Base-by-base conservation (phyloP, 495 filamentous ascomycete species). In the Hyaloscypha bicolor region DNA sequence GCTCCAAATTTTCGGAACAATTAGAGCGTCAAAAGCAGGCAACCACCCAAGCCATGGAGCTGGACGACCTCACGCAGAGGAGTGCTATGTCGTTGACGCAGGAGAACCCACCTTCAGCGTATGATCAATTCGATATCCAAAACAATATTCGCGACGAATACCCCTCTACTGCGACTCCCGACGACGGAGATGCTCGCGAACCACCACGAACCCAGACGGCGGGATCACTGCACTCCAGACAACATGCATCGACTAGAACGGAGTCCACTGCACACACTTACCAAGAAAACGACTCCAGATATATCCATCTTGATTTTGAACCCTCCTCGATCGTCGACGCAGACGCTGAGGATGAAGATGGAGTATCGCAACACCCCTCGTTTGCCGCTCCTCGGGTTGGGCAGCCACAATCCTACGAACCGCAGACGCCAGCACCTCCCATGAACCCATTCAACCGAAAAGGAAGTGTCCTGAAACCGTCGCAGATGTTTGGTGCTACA, bases 401-500 rank as follows among this genome's bases (percentile, higher is more conserved):
- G 22, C 16, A 25, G 1, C 22, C 30, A 21, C 31, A 35, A 14
- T 53, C 42, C 14, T 69, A 69, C 29, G 69, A 71, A 22, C 72
- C 72, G 39, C 39, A 69, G 55, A 73, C 72, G 6, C 72, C 72
- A 21, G 72, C 72, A 11, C 63, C 64, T 21, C 45, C 62, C 0
- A 29, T 71, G n/a, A 71, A 71, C 42, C 69, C 69, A 9, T 71
- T 71, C 55, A 55, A 14, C 6, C 21, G 64, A 11, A 69, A 66
- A 56, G 72, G 72, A 2, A 72, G 62, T 32, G 68, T 74, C 22
- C 14, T 74, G 60, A 70, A 69, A 53, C 60, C 31, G 21, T 5
- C 31, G 2, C 65, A 74, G 16, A 56, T 74, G 55, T 74, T 74
- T 56, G 62, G 62, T 29, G 72, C 69, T n/a, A 74, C 72, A 1